A percentile compares a stretch with the other conserved stretches of the same genome.
Evolutionary conservation across 805 yeast species (phyloP).

Genomic region (Wickerhamiella spandovensis): DNA sequence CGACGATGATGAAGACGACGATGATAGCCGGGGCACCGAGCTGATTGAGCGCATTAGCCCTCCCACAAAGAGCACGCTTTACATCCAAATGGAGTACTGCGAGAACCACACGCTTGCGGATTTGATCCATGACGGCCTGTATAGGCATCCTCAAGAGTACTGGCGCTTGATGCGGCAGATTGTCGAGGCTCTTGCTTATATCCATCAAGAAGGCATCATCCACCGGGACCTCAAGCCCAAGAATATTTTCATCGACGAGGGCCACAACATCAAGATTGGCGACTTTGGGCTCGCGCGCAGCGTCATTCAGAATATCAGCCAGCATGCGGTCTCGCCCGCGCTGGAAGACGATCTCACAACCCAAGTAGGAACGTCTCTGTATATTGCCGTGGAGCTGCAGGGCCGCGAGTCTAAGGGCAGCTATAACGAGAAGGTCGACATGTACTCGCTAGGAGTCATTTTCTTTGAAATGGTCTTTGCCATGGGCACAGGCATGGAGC

Average conservation of each 20-base stretch:
- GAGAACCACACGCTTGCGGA: conserved; percentile 85
- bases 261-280: conserved; percentile 82
- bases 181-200: conserved; percentile 77
- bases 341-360: conserved; percentile 64
- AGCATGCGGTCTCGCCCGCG: conserved; percentile 2
- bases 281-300: conserved; percentile 94
- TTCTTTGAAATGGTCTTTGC: conserved; percentile 90
- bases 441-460: conserved; percentile 89
- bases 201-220: conserved; percentile 86
- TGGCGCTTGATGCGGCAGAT: conserved; percentile 85
- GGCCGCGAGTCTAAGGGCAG: conserved; percentile 32
- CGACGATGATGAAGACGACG: conserved; percentile 4
- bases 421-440: conserved; percentile 90
- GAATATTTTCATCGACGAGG: conserved; percentile 86
- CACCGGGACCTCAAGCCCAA: conserved; percentile 93
- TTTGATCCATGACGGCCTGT: conserved; percentile 65
- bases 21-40: neutral
- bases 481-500: conserved; percentile 85
- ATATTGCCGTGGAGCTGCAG: conserved; percentile 81
- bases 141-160: conserved; percentile 58
- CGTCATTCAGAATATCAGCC: conserved; percentile 16
- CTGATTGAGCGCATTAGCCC: neutral
- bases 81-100: conserved; percentile 97
- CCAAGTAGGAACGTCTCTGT: conserved; percentile 85
- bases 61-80: conserved; percentile 48